phyloP scores from a whole-genome alignment of 23 red algal genomes.

The Gracilaria gracilis region DNA sequence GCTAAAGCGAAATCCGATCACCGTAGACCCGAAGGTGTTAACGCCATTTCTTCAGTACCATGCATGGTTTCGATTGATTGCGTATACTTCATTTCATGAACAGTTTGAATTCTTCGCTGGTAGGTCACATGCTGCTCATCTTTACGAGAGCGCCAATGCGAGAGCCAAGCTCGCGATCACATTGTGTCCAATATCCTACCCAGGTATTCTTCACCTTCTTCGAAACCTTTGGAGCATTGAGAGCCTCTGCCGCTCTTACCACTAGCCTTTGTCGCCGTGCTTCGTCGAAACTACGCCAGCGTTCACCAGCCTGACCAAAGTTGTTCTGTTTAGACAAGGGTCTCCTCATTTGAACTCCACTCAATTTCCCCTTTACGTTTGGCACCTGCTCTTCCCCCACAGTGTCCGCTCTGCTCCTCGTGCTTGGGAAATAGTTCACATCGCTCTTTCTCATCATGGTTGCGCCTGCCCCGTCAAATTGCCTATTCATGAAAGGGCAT shows the following conservation, averaged over 20 bases:
- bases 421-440: constrained; percentile 94
- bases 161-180: constrained; percentile 83
- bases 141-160: constrained; percentile 79
- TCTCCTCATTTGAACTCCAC: constrained; percentile 69
- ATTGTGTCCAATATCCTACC: constrained; percentile 91
- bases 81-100: not conserved
- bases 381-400: constrained; percentile 60
- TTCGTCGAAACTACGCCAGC: constrained; percentile 90
- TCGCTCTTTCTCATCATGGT: constrained; percentile 89
- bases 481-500: constrained; percentile 82
- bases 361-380: constrained; percentile 49
- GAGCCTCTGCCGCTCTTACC: constrained; percentile 70
- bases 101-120: not conserved
- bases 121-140: constrained; percentile 74
- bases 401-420: constrained; percentile 46
- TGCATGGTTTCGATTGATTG: not conserved
- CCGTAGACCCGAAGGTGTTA: not conserved
- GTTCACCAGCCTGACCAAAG: constrained; percentile 93
- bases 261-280: constrained; percentile 87
- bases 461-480: constrained; percentile 87
- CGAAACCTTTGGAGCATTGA: constrained; percentile 84
- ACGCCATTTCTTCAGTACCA: not conserved
- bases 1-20: not conserved
- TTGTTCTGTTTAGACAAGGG: constrained; percentile 84
- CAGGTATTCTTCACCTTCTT: constrained; percentile 78